Conservation (phyloP, 2,329 filamentous ascomycete species). For the Phialophora tarda region DNA sequence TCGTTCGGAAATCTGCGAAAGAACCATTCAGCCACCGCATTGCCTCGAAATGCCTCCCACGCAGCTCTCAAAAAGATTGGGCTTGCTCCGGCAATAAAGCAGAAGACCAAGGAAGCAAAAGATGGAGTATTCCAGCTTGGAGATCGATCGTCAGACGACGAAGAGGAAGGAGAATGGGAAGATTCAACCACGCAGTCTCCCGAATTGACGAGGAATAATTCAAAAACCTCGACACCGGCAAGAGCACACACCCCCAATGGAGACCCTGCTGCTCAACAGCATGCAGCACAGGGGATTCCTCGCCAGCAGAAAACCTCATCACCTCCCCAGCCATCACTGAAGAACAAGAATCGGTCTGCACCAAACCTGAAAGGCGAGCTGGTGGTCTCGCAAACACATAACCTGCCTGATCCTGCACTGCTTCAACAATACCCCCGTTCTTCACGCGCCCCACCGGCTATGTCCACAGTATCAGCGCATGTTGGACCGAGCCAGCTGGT, state of each 20-base stretch:
- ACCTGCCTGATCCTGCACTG: conserved; percentile 33
- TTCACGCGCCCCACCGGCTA: conserved; percentile 54
- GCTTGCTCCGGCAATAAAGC: conserved; percentile 39
- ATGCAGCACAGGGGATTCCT: conserved; percentile 10
- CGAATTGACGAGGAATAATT: conserved; percentile 54
- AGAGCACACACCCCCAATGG: conserved; percentile 34
- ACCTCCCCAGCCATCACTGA: conserved; percentile 29
- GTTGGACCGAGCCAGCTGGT: conserved; percentile 45
- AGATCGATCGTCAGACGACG: conserved; percentile 49
- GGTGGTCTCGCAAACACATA: conserved; percentile 25
- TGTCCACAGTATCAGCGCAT: conserved; percentile 56
- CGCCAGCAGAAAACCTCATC: conserved; percentile 29
- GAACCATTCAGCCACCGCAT: conserved; percentile 52
- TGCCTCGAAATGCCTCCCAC: conserved; percentile 49
- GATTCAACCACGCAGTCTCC: conserved; percentile 55
- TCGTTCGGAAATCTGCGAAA: conserved; percentile 50
- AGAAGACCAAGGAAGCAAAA: conserved; percentile 48
- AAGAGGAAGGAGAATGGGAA: conserved; percentile 54
- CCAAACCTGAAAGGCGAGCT: conserved; percentile 32
- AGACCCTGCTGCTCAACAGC: conserved; percentile 20
- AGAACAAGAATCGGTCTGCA: conserved; percentile 35
- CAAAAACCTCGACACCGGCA: conserved; percentile 40
- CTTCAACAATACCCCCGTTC: conserved; percentile 46
- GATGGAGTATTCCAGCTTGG: conserved; percentile 55
- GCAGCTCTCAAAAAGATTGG: conserved; percentile 49